Evolutionary conservation across 2,329 filamentous ascomycete species (phyloP).

Genomic region (Spiromastix sp.): DNA sequence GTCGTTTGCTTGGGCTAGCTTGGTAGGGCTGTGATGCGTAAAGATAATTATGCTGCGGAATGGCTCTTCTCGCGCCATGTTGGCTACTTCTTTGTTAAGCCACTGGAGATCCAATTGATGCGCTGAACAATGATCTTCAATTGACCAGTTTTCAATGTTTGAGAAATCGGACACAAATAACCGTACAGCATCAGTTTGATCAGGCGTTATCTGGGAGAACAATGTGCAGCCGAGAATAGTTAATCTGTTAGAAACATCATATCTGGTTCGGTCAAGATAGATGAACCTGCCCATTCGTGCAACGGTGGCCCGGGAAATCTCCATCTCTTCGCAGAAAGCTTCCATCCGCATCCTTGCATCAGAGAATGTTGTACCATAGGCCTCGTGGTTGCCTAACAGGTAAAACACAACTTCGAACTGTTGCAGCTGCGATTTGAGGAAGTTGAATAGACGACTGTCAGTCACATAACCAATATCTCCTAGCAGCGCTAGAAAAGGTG

Average conservation of each 20-base stretch:
- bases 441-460: slow-evolving; percentile 26
- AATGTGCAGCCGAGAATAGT: slow-evolving; percentile 34
- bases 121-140: slow-evolving; percentile 12
- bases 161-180: slow-evolving; percentile 38
- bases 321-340: too few species aligned
- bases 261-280: slow-evolving; percentile 21
- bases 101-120: slow-evolving; percentile 14
- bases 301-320: too few species aligned
- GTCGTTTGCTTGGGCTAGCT: slow-evolving; percentile 6
- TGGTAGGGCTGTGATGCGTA: slow-evolving; percentile 16
- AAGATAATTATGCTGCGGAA: slow-evolving; percentile 14
- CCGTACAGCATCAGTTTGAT: slow-evolving; percentile 24
- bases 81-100: slow-evolving; percentile 14
- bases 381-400: slow-evolving; percentile 43
- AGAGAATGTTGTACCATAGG: slow-evolving; percentile 22
- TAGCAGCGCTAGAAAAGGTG: slow-evolving; percentile 39
- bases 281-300: slow-evolving; percentile 17
- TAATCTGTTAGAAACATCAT: slow-evolving; percentile 19
- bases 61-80: slow-evolving; percentile 8
- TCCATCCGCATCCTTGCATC: too few species aligned
- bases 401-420: slow-evolving; percentile 38
- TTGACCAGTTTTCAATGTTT: slow-evolving; percentile 21
- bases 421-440: slow-evolving; percentile 34
- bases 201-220: slow-evolving; percentile 34
- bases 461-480: slow-evolving; percentile 41